phyloP scores from a whole-genome alignment of 2,329 filamentous ascomycete genomes.

The Geosmithia putterillii region DNA sequence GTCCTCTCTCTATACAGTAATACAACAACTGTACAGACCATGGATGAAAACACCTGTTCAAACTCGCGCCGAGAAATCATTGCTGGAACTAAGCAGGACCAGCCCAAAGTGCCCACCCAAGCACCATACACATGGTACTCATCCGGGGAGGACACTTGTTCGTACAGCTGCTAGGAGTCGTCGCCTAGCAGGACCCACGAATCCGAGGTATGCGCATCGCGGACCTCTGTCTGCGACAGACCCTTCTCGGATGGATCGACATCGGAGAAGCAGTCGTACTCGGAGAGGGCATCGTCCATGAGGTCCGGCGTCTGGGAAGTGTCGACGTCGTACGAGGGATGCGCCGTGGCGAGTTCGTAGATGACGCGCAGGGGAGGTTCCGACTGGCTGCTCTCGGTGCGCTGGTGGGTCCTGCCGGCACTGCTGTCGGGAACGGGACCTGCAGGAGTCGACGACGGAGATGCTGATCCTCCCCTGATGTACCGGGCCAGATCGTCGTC shows the following conservation, averaged over 20 bases:
- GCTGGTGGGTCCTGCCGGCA: background rate
- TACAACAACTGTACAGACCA: no score
- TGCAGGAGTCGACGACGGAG: constrained; percentile 5
- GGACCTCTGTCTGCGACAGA: constrained; percentile 17
- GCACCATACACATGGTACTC: no score
- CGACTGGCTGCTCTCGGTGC: constrained; percentile 5
- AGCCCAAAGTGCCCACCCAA: no score
- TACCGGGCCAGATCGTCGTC: constrained; percentile 25
- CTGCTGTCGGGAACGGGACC: background rate
- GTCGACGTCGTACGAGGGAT: constrained; percentile 19
- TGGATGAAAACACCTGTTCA: no score
- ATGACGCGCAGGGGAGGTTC: constrained; percentile 23
- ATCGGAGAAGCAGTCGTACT: constrained; percentile 24
- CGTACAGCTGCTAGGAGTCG: constrained; percentile 35
- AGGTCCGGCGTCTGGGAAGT: constrained; percentile 22
- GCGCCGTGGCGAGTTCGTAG: constrained; percentile 22
- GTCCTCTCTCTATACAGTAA: no score
- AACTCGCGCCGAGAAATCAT: no score
- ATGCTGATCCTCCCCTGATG: constrained; percentile 15
- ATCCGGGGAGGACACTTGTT: constrained; percentile 19
- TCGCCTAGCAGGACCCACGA: constrained; percentile 31
- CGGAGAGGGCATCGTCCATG: constrained; percentile 15
- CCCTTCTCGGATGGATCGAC: constrained; percentile 18
- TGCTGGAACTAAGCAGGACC: no score
- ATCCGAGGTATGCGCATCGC: constrained; percentile 15